These are phyloP conservation scores for Zoysia matrella DNA, from an alignment of 202 grass and related monocot genomes.

Conservation along the genomic window DNA sequence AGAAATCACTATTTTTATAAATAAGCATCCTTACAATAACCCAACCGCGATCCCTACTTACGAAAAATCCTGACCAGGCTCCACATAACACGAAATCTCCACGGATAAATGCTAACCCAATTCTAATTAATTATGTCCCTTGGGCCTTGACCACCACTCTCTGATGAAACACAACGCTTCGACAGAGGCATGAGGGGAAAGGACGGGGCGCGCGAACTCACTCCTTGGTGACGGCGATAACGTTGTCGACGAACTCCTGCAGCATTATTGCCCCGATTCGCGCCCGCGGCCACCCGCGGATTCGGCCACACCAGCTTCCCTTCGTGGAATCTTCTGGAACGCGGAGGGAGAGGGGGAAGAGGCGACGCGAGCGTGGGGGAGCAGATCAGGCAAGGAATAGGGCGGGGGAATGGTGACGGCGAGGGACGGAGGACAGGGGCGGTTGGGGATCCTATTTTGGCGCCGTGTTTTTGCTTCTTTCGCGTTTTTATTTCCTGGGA, in stretches of 20 bases:
- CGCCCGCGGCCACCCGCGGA: not conserved
- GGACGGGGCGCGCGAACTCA: constrained; percentile 19
- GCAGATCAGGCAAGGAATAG: constrained; percentile 11
- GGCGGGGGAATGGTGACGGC: not conserved
- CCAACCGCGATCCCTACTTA: not conserved
- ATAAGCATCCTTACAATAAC: not conserved
- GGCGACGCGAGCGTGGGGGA: constrained; percentile 16
- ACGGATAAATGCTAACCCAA: not conserved
- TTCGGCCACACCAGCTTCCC: constrained; percentile 1
- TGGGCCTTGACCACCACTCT: not conserved
- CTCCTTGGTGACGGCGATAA: constrained; percentile 80
- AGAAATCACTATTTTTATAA: constrained; percentile 1
- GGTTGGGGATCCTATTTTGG: constrained; percentile 2
- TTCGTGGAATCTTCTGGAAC: not conserved
- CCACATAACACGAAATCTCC: constrained; percentile 12
- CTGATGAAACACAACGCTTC: not conserved
- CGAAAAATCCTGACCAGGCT: not conserved
- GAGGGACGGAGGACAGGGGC: not conserved
- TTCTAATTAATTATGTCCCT: not conserved
- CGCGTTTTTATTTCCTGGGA: not conserved
- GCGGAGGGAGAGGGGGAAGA: not conserved
- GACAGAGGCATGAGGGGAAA: not conserved
- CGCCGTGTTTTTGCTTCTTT: not conserved
- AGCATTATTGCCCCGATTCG: constrained; percentile 52
- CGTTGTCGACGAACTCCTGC: constrained; percentile 70